phyloP scores from a whole-genome alignment of 768 basidiomycete genomes.

The Leucocoprinus sp. region DNA sequence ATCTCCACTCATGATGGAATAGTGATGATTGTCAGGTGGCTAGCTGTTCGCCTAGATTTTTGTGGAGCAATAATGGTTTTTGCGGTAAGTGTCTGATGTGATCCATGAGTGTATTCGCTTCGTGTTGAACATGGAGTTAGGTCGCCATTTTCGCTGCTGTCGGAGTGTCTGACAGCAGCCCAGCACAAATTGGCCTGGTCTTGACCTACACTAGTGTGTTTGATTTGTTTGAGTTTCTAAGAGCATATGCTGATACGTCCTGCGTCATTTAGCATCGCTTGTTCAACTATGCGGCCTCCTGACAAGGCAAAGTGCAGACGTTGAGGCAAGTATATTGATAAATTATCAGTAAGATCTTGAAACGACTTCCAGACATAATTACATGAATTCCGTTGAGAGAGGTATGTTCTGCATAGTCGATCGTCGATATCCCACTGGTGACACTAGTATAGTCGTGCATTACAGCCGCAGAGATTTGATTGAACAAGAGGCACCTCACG shows the following conservation, averaged over 20 bases:
- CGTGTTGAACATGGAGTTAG: constrained; percentile 19
- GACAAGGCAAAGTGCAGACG: constrained; percentile 56
- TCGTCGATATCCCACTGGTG: neutral
- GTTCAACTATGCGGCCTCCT: constrained; percentile 46
- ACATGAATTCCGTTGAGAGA: constrained; percentile 61
- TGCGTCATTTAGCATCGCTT: constrained; percentile 19
- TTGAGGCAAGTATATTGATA: constrained; percentile 35
- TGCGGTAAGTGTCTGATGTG: constrained; percentile 30
- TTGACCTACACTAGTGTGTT: constrained; percentile 53
- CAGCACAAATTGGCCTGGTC: constrained; percentile 65
- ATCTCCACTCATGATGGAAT: neutral
- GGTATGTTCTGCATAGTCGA: constrained; percentile 19
- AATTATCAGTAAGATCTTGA: neutral
- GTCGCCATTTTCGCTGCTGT: constrained; percentile 60
- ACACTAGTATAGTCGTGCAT: constrained; percentile 34
- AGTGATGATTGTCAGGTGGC: constrained; percentile 36
- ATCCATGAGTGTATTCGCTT: neutral
- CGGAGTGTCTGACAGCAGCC: constrained; percentile 46
- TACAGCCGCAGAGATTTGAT: constrained; percentile 45
- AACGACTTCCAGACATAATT: constrained; percentile 32
- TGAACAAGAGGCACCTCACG: constrained; percentile 52
- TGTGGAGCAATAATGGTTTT: constrained; percentile 55
- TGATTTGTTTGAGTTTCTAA: no score
- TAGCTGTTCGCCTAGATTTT: constrained; percentile 64
- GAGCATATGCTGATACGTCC: neutral